phyloP scores from a whole-genome alignment of 2,329 filamentous ascomycete species.

The Xylaria hypoxylon region DNA sequence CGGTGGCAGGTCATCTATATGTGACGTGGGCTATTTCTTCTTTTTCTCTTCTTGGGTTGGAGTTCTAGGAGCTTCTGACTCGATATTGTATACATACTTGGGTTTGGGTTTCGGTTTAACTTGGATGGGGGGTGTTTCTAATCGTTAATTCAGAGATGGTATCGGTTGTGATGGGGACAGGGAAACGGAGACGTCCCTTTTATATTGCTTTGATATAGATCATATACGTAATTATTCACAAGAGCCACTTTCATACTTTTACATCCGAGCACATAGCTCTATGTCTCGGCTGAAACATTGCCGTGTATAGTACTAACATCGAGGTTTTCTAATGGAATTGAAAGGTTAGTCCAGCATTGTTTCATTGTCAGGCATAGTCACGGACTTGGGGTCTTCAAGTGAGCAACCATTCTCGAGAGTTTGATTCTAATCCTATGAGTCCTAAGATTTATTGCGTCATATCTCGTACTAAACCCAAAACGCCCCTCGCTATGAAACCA shows the following conservation, averaged over 20 bases:
- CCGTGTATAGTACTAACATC: neutral
- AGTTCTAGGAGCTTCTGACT: neutral
- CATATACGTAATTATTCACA: conserved; percentile 13
- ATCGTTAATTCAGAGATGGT: conserved; percentile 5
- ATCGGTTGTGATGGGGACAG: neutral
- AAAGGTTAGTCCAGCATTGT: neutral
- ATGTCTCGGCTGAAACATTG: neutral
- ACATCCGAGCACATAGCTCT: neutral
- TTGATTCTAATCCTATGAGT: conserved; percentile 10
- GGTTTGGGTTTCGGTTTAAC: neutral
- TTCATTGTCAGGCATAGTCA: too few species aligned
- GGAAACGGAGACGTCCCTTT: neutral
- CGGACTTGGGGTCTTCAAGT: neutral
- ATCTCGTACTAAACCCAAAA: conserved; percentile 17
- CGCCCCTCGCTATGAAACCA: conserved; percentile 18
- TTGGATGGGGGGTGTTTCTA: neutral
- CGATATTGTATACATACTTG: conserved; percentile 8
- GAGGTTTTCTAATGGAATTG: neutral
- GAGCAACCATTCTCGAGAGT: neutral
- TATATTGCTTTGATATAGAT: conserved; percentile 8
- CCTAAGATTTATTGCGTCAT: conserved; percentile 12
- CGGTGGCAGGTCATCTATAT: conserved; percentile 38
- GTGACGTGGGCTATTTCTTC: conserved; percentile 15
- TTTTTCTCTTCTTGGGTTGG: conserved; percentile 1
- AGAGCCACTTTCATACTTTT: neutral